A percentile compares a stretch with the other conserved stretches of the same genome.
Evolutionary conservation across 1,284 basidiomycete species (phyloP).

Genomic region (Rhodotorula sp.): DNA sequence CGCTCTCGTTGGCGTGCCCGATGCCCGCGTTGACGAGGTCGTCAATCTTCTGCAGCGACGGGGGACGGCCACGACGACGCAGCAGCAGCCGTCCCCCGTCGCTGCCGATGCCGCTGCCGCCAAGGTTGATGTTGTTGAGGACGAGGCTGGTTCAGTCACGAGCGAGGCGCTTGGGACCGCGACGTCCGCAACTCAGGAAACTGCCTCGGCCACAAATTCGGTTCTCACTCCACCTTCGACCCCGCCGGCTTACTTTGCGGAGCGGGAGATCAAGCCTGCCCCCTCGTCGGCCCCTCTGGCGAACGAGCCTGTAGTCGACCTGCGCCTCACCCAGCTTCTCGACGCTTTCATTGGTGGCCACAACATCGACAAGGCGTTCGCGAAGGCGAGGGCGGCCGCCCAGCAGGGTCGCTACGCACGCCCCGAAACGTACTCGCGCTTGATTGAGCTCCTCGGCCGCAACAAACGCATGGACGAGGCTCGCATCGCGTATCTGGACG

Average conservation of each 20-base stretch:
- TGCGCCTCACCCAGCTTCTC: slow-evolving; percentile 2
- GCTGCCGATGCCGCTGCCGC: slow-evolving; percentile 9
- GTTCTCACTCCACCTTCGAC: slow-evolving; percentile 30
- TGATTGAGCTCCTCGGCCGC: slow-evolving; percentile 70
- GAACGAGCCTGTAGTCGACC: background rate
- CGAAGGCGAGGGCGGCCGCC: slow-evolving; percentile 51
- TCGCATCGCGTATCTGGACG: slow-evolving; percentile 64
- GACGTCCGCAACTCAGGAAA: slow-evolving; percentile 14
- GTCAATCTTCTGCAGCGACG: slow-evolving; percentile 32
- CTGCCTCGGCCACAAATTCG: slow-evolving; percentile 17
- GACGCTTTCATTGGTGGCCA: slow-evolving; percentile 34
- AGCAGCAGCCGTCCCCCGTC: slow-evolving; percentile 10
- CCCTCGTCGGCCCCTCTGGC: background rate
- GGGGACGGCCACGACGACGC: slow-evolving; percentile 23
- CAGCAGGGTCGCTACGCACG: slow-evolving; percentile 55
- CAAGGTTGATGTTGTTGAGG: slow-evolving; percentile 20
- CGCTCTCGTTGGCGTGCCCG: slow-evolving; percentile 4
- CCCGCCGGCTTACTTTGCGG: slow-evolving; percentile 28
- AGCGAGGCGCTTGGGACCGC: slow-evolving; percentile 11
- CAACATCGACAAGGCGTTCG: slow-evolving; percentile 31
- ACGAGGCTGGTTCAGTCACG: slow-evolving; percentile 34
- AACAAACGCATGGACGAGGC: slow-evolving; percentile 60
- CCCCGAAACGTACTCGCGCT: slow-evolving; percentile 58
- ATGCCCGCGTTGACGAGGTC: slow-evolving; percentile 11
- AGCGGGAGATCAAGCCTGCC: slow-evolving; percentile 4